These are phyloP conservation scores for Leccinum pachyderme DNA, from an alignment of 1,284 basidiomycete species.

Conservation along the genomic window DNA sequence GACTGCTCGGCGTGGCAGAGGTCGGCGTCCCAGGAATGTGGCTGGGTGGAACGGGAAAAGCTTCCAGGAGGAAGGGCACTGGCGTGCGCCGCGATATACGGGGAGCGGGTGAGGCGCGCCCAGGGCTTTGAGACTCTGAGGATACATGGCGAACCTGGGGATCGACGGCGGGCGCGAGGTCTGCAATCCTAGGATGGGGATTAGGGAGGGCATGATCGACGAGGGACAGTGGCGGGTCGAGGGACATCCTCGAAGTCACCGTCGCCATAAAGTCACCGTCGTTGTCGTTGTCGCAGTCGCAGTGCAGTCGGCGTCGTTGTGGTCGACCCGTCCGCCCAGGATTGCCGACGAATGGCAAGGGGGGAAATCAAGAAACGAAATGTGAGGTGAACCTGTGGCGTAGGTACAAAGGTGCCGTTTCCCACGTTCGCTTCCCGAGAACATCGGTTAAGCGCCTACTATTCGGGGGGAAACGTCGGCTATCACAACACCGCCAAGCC, in stretches of 20 bases:
- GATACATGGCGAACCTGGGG: slow-evolving; percentile 23
- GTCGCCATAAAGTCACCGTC: slow-evolving; percentile 25
- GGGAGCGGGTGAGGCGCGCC: slow-evolving; percentile 28
- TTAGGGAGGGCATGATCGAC: slow-evolving; percentile 18
- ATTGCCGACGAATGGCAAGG: slow-evolving; percentile 11
- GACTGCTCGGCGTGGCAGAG: slow-evolving; percentile 3
- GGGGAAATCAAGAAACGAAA: slow-evolving; percentile 23
- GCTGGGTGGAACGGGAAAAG: slow-evolving; percentile 31
- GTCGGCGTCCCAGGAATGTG: slow-evolving; percentile 30
- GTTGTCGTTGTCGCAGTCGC: slow-evolving; percentile 3
- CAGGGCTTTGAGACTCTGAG: slow-evolving; percentile 26
- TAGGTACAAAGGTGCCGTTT: slow-evolving; percentile 18
- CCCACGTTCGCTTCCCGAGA: slow-evolving; percentile 23
- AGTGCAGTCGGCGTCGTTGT: slow-evolving; percentile 13
- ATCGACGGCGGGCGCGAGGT: slow-evolving; percentile 11
- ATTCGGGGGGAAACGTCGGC: not conserved
- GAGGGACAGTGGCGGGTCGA: slow-evolving; percentile 14
- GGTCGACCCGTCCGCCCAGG: slow-evolving; percentile 16
- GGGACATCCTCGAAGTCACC: slow-evolving; percentile 16
- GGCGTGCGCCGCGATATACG: slow-evolving; percentile 33
- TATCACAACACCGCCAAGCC: slow-evolving; percentile 11
- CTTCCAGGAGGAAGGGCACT: slow-evolving; percentile 33
- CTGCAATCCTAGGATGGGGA: slow-evolving; percentile 10
- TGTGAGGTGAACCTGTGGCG: slow-evolving; percentile 11
- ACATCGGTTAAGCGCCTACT: slow-evolving; percentile 17